Percentiles rank a stretch among this genome's conserved stretches.
Evolutionary conservation across 2,329 filamentous ascomycete genomes (phyloP).

Genomic region (Trichoderma guizhouense): DNA sequence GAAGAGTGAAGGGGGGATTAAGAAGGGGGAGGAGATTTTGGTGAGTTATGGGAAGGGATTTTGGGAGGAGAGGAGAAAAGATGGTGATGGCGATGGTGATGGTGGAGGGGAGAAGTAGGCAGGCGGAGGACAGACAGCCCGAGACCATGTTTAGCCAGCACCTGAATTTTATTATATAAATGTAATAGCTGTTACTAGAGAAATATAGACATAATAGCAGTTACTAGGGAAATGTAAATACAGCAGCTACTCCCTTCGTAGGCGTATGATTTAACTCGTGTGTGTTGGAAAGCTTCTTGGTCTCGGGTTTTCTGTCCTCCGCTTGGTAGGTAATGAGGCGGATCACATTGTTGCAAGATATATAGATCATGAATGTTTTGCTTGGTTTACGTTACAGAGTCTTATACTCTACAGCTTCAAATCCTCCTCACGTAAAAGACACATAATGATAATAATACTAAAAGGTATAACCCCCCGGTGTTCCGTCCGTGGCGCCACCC

Average conservation of each 20-base stretch:
- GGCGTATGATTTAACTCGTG: too few species aligned
- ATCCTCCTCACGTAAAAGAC: background rate
- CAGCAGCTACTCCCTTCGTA: too few species aligned
- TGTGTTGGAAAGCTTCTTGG: too few species aligned
- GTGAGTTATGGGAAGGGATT: slow-evolving; percentile 68
- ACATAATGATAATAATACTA: background rate
- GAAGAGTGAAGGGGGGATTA: slow-evolving; percentile 31
- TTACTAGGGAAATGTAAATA: too few species aligned
- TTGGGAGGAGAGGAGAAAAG: slow-evolving; percentile 48
- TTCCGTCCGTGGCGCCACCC: slow-evolving; percentile 21
- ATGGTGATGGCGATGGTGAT: slow-evolving; percentile 20
- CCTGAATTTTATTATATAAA: background rate
- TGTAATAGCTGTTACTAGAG: too few species aligned
- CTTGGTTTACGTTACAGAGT: background rate
- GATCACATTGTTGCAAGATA: background rate
- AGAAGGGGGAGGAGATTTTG: slow-evolving; percentile 60
- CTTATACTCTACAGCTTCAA: background rate
- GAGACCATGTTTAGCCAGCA: too few species aligned
- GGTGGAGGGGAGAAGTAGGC: background rate
- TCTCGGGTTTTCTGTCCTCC: too few species aligned
- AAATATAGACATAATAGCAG: too few species aligned
- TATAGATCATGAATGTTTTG: background rate
- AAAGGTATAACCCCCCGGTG: slow-evolving; percentile 11
- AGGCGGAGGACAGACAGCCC: too few species aligned
- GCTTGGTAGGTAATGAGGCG: too few species aligned